Percentiles rank a stretch among this genome's conserved stretches.
Conservation (phyloP, 139 green algal species). For the Chlorella ohadii region DNA sequence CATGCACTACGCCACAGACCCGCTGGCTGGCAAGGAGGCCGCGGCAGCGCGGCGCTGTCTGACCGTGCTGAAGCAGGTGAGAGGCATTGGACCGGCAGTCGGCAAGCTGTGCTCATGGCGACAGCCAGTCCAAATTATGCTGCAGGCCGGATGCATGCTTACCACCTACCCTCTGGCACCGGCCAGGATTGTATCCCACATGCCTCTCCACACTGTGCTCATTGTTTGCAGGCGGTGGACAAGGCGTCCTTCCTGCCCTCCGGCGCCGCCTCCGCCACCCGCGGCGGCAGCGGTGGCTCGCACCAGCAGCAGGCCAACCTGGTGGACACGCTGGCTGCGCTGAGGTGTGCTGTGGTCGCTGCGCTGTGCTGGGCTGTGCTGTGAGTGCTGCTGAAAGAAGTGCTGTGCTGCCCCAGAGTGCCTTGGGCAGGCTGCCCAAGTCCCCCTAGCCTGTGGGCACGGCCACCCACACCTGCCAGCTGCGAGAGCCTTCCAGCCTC, state of each 20-base stretch:
- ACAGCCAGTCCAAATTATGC: too few species aligned
- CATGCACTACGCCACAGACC: conserved; percentile 19
- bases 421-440: too few species aligned
- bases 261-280: background rate
- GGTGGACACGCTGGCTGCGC: conserved; percentile 10
- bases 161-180: too few species aligned
- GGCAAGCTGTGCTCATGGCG: too few species aligned
- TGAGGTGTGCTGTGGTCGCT: background rate
- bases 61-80: conserved; percentile 1
- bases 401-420: background rate
- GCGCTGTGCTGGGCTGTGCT: background rate
- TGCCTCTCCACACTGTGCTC: too few species aligned
- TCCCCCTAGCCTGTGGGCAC: too few species aligned
- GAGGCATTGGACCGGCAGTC: too few species aligned
- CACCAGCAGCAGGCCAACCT: conserved; percentile 28
- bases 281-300: background rate
- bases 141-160: too few species aligned
- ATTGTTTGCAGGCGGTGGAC: background rate
- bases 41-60: background rate
- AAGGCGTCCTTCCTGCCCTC: conserved; percentile 1
- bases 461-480: too few species aligned
- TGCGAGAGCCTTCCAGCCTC: too few species aligned
- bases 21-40: conserved; percentile 26
- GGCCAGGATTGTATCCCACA: too few species aligned
- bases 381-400: background rate